These are phyloP conservation scores for Tolypocladium pustulatum DNA, from an alignment of 2,329 filamentous ascomycete genomes.

Conservation along the genomic window DNA sequence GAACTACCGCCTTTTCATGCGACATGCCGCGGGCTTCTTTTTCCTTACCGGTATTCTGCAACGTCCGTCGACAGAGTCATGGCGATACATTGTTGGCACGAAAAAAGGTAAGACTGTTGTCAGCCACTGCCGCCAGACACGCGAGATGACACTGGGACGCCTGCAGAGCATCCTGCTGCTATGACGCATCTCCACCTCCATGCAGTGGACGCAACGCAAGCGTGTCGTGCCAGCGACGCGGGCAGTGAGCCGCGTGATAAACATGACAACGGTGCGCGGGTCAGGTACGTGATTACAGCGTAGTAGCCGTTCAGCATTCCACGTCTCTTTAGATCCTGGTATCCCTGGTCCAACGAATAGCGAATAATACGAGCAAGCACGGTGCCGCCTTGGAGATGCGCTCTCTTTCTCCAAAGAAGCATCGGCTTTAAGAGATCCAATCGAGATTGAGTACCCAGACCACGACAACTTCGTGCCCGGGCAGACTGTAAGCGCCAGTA, in stretches of 20 bases:
- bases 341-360: background rate
- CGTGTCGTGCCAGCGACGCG: background rate
- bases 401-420: background rate
- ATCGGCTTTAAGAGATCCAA: background rate
- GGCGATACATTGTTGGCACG: background rate
- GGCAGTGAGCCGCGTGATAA: background rate
- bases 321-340: too few species aligned
- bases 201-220: background rate
- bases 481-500: background rate
- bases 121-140: background rate
- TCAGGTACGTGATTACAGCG: background rate
- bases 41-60: background rate
- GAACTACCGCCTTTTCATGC: background rate
- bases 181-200: background rate
- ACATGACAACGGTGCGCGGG: background rate
- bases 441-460: constrained; percentile 3
- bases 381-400: background rate
- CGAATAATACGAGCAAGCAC: background rate
- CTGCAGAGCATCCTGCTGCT: background rate
- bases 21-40: background rate
- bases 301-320: background rate
- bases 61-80: background rate
- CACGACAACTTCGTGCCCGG: background rate
- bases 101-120: background rate
- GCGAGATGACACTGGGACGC: background rate